Evolutionary conservation across 148 eudicot genomes (phyloP), one percentile per base, ranked within the genome.

Genomic region (Heliamphora exappendiculata): DNA sequence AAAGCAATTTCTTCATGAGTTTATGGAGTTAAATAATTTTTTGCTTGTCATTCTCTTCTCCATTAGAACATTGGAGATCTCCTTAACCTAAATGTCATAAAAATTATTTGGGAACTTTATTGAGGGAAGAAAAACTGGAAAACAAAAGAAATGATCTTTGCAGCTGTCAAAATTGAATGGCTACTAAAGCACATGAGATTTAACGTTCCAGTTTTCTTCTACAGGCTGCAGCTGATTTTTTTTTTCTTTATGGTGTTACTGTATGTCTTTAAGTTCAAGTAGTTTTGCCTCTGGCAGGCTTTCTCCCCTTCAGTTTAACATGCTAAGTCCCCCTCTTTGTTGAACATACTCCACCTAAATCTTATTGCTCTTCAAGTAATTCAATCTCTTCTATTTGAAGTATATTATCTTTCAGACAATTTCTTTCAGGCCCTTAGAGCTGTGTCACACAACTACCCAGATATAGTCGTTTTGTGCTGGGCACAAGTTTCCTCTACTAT

Each of bases 381-480:
- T 60, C 58, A 20, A 3, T 62, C 28, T 54, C 67, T 20, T 22
- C 20, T 42, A 51, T 64, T 45, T 26, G 22, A 36, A 37, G 67
- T 53, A 77, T 55, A 44, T 50, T 33, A 69, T 49, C 57, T 71
- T 74, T 68, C 41, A 42, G 73, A 41, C 80, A 75, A 66, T 80
- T 70, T 75, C 75, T 82, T 85, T 80, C 91, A 94, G 99, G 92
- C 98, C 81, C 88, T 93, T 75, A 90, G 84, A 96, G 97, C 98
- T 85, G 84, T 91, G 75, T 91, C 91, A 75, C 99, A 96, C 83
- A 91, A 90, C 81, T 93, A 96, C 73, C 99, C 99, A 66, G 88
- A 78, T 77, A 62, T 86, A 84, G 86, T 88, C 84, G 71, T 78
- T 79, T 45, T 81, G 39, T 91, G 93, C 72, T 93, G 99, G 99